These are phyloP conservation scores for Amylocystis lapponica DNA, from an alignment of 768 basidiomycete species.

Conservation along the genomic window DNA sequence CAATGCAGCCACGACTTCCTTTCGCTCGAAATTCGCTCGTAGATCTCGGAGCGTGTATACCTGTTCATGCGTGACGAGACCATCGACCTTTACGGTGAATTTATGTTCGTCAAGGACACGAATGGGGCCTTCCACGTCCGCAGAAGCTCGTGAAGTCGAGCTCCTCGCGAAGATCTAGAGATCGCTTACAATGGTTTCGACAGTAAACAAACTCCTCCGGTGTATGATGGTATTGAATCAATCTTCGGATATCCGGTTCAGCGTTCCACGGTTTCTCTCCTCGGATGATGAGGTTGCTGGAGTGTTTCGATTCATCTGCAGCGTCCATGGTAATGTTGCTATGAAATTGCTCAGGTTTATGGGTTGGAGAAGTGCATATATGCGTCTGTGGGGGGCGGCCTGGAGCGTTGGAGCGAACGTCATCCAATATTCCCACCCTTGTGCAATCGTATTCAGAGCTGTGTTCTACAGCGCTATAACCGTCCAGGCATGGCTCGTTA, in stretches of 20 bases:
- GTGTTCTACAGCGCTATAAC: no score
- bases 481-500: no score
- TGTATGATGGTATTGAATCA: constrained; percentile 55
- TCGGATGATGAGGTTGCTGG: constrained; percentile 40
- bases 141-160: no score
- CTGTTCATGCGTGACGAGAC: constrained; percentile 10
- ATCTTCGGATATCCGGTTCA: constrained; percentile 49
- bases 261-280: constrained; percentile 58
- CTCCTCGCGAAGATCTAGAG: no score
- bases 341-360: no score
- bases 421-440: no score
- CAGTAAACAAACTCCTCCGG: constrained; percentile 63
- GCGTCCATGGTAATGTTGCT: no score
- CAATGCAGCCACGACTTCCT: constrained; percentile 24
- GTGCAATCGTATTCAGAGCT: no score
- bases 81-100: constrained; percentile 7
- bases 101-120: constrained; percentile 42
- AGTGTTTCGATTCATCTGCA: constrained; percentile 41
- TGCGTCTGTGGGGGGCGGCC: no score
- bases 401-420: no score
- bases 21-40: constrained; percentile 4
- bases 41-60: constrained; percentile 21
- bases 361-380: no score
- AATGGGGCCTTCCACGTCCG: constrained; percentile 36
- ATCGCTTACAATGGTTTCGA: constrained; percentile 46